Evolutionary conservation across 805 yeast species (phyloP).

Genomic region (Cyberlindnera suaveolens): DNA sequence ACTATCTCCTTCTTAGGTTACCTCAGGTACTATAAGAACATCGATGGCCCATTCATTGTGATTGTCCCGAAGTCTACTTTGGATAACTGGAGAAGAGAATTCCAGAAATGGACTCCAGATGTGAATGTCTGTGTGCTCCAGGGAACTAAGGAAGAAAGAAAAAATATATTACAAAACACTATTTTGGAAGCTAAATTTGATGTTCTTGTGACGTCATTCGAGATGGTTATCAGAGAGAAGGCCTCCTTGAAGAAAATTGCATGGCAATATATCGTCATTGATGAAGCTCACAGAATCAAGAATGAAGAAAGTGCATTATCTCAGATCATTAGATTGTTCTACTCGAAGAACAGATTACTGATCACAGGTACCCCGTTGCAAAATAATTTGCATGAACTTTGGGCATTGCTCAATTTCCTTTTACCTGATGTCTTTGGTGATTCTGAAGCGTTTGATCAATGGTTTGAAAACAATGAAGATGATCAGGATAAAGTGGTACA

Average conservation of each 20-base stretch:
- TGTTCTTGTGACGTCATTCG: slow-evolving; percentile 86
- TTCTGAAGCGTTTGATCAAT: slow-evolving; percentile 81
- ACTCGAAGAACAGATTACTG: slow-evolving; percentile 74
- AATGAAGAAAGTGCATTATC: slow-evolving; percentile 90
- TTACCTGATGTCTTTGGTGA: slow-evolving; percentile 95
- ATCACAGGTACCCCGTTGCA: slow-evolving; percentile 97
- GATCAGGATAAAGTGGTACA: slow-evolving; percentile 80
- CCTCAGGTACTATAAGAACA: slow-evolving; percentile 65
- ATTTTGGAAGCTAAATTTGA: slow-evolving; percentile 77
- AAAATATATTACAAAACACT: slow-evolving; percentile 47
- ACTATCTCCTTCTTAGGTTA: slow-evolving; percentile 90
- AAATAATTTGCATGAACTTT: slow-evolving; percentile 88
- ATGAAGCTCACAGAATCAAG: slow-evolving; percentile 95
- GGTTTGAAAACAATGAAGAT: slow-evolving; percentile 67
- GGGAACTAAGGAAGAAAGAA: slow-evolving; percentile 83
- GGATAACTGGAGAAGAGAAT: slow-evolving; percentile 95
- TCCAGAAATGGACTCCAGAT: slow-evolving; percentile 93
- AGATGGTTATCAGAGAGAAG: slow-evolving; percentile 89
- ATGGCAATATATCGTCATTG: slow-evolving; percentile 92
- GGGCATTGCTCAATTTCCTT: slow-evolving; percentile 89
- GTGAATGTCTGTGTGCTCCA: slow-evolving; percentile 80
- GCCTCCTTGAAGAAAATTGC: slow-evolving; percentile 69
- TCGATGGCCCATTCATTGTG: slow-evolving; percentile 86
- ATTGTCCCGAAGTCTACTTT: slow-evolving; percentile 94
- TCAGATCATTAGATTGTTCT: slow-evolving; percentile 84